Percentiles rank a stretch among this genome's conserved stretches.
Evolutionary conservation across 805 yeast genomes (phyloP).

Genomic region (Candida endomychidarum): DNA sequence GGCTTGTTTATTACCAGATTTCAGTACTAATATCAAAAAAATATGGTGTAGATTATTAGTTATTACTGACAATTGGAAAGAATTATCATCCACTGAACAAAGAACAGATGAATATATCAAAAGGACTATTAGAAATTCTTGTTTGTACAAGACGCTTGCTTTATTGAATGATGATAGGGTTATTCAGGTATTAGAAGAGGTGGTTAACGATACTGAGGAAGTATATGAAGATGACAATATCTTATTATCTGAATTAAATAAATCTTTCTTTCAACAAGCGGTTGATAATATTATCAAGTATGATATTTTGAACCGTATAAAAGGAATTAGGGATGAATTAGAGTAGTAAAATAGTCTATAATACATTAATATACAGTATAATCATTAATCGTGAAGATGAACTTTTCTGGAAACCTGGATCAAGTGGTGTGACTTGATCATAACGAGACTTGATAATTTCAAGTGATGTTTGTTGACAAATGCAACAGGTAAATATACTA

Average conservation of each 20-base stretch:
- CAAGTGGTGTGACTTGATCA: too few species aligned
- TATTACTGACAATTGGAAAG: slow-evolving; percentile 52
- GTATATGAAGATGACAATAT: slow-evolving; percentile 11
- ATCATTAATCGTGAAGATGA: too few species aligned
- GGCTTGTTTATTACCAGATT: slow-evolving; percentile 36
- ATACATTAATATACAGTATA: neutral
- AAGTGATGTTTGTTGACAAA: too few species aligned
- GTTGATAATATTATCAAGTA: slow-evolving; percentile 8
- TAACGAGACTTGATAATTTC: too few species aligned
- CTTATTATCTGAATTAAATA: slow-evolving; percentile 12
- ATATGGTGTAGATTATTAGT: slow-evolving; percentile 62
- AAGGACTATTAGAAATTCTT: slow-evolving; percentile 39
- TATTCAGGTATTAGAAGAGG: slow-evolving; percentile 12
- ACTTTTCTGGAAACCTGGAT: too few species aligned
- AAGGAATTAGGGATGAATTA: slow-evolving; percentile 23
- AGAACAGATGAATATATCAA: slow-evolving; percentile 44
- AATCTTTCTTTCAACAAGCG: slow-evolving; percentile 10
- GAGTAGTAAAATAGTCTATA: slow-evolving; percentile 6
- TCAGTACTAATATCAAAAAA: slow-evolving; percentile 21
- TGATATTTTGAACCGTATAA: slow-evolving; percentile 19
- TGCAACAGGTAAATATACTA: too few species aligned
- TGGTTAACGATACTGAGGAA: slow-evolving; percentile 9
- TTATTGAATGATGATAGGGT: slow-evolving; percentile 22
- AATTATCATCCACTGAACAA: slow-evolving; percentile 33
- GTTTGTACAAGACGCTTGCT: slow-evolving; percentile 44